A percentile compares a stretch with the other conserved stretches of the same genome.
Evolutionary conservation across 306 rosid species (phyloP).

Genomic region (Urtica urens): DNA sequence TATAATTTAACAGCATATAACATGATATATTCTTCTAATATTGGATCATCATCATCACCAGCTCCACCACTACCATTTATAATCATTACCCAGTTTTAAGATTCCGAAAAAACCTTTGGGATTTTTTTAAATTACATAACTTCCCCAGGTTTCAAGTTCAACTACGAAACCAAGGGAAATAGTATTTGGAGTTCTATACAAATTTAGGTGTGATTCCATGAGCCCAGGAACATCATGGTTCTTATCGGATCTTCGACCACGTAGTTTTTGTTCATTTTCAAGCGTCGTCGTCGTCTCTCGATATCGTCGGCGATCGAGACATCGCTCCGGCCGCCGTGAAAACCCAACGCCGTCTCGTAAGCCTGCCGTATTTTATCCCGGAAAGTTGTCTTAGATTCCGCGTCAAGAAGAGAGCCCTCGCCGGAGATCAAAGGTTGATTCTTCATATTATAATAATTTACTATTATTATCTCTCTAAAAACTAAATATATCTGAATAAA

Average conservation of each 20-base stretch:
- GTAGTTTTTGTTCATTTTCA: background rate
- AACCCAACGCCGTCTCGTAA: slow-evolving; percentile 14
- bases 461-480: background rate
- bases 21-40: too few relatives aligned
- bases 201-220: slow-evolving; percentile 35
- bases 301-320: slow-evolving; percentile 12
- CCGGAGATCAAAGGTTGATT: slow-evolving; percentile 13
- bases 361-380: slow-evolving; percentile 21
- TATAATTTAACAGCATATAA: too few relatives aligned
- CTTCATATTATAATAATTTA: slow-evolving; percentile 9
- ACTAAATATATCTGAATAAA: background rate
- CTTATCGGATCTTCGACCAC: slow-evolving; percentile 36
- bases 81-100: too few relatives aligned
- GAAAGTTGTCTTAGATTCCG: slow-evolving; percentile 19
- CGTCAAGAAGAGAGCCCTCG: slow-evolving; percentile 11
- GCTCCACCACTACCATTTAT: too few relatives aligned
- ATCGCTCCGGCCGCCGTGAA: slow-evolving; percentile 2
- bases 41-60: too few relatives aligned
- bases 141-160: too few relatives aligned
- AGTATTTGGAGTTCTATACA: background rate
- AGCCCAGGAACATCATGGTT: slow-evolving; percentile 42
- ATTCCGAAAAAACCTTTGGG: too few relatives aligned
- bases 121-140: too few relatives aligned
- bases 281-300: slow-evolving; percentile 27
- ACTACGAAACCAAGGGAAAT: too few relatives aligned